Conservation (phyloP, 352 stramenopile species). For the Aphanomyces stellatus region DNA sequence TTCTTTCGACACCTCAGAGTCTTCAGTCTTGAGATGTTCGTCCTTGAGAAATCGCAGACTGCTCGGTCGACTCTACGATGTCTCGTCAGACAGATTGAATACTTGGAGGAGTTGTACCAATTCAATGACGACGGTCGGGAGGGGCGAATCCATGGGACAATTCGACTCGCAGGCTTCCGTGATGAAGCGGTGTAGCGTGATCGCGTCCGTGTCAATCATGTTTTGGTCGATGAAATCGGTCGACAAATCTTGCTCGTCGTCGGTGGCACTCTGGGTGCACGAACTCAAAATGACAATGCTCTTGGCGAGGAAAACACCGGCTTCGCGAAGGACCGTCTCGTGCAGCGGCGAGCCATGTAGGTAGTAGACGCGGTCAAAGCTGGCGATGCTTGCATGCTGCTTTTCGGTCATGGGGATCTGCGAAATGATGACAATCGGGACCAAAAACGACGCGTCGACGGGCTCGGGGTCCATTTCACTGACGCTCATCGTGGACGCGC, state of each 20-base stretch:
- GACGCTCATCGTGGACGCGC: neutral
- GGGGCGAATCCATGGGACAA: neutral
- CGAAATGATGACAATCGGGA: constrained; percentile 10
- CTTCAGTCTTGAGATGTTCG: neutral
- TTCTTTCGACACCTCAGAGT: neutral
- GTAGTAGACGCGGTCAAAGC: constrained; percentile 36
- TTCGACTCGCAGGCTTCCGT: constrained; percentile 56
- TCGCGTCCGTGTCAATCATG: constrained; percentile 66
- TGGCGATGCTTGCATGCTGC: neutral
- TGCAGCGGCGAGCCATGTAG: constrained; percentile 55
- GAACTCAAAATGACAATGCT: constrained; percentile 62
- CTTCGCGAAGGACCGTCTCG: constrained; percentile 44
- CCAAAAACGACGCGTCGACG: neutral
- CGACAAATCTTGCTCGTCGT: constrained; percentile 23
- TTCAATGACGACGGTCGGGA: constrained; percentile 12
- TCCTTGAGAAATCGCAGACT: constrained; percentile 14
- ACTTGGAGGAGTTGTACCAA: neutral
- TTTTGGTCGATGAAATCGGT: constrained; percentile 50
- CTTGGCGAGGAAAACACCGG: constrained; percentile 43
- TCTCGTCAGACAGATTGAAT: neutral
- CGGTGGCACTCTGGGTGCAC: constrained; percentile 33
- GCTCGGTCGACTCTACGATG: constrained; percentile 15
- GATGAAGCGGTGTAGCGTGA: constrained; percentile 68
- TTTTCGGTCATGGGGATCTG: constrained; percentile 5
- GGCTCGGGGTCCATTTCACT: neutral